Evolutionary conservation across 2,329 filamentous ascomycete genomes (phyloP), one percentile per base, ranked within the genome.

Genomic region (Pyricularia pennisetigena): DNA sequence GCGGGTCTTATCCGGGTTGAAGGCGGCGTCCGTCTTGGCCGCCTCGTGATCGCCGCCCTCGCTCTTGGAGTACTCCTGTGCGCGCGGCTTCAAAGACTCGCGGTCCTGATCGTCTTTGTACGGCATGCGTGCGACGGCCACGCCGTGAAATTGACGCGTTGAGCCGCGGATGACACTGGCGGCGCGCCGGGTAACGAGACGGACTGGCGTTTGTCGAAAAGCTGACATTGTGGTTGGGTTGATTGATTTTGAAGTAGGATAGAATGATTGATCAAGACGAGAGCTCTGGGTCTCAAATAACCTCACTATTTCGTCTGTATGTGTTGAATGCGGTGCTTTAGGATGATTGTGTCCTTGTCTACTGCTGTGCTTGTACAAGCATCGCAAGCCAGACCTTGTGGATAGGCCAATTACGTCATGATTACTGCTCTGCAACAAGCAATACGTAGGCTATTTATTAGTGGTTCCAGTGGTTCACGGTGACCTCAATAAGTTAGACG

Each of bases 1-100:
- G 24, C 82, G 79, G 29, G 90, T 94, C 75, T 86, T 86, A 68
- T 82, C 78, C 0, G 88, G 86, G 75, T 92, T 84, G 77, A 91
- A 96, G 0, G 93, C 89, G 0, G 88, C 84, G 61, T 88, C 82
- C 3, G 80, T 76, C 32, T 83, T 80, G 0, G 84, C 82, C 0
- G 88, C 83, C 14, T 80, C 79, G 62, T 85, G 82, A 64, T 88
- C 82, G 3, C 87, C 90, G 28, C 57, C 61, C 20, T 62, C 61
- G 66, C 86, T 88, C 74, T 89, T 87, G 69, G 86, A 86, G 78
- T 89, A 86, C 75, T 96, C 91, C 68, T 84, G 86, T 2, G 84
- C 78, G 41, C 86, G 82, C 0, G 90, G 87, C 69, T 90, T 86
- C 41, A 96, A 82, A 2, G 83, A 82, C 71, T 89, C 83, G 67